These are phyloP conservation scores for Metschnikowia koreensis DNA, from an alignment of 805 yeast genomes.

Conservation along the genomic window DNA sequence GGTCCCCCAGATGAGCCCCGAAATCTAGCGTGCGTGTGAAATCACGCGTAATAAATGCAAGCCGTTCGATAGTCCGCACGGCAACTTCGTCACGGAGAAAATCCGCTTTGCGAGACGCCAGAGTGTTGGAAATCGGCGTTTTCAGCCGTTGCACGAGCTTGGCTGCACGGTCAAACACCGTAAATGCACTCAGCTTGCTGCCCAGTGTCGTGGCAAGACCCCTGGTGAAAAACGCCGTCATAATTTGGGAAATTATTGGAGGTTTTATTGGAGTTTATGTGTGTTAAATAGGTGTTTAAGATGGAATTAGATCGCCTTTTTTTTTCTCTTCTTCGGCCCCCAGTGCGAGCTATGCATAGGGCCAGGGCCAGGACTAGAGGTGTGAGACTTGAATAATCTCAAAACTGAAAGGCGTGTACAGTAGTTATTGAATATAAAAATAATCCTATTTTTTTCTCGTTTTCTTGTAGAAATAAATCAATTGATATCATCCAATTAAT, in stretches of 20 bases:
- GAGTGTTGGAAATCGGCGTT: conserved; percentile 46
- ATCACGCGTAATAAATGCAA: conserved; percentile 67
- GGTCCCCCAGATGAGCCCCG: conserved; percentile 71
- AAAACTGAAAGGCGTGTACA: too few relatives aligned
- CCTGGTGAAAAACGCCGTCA: neutral
- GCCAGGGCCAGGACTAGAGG: too few relatives aligned
- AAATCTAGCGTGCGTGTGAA: conserved; percentile 64
- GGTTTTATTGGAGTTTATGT: neutral
- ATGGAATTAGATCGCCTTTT: too few relatives aligned
- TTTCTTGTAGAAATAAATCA: too few relatives aligned
- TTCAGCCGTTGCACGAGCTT: conserved; percentile 60
- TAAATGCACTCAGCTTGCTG: conserved; percentile 24
- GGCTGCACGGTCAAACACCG: conserved; percentile 57
- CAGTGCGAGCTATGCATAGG: too few relatives aligned
- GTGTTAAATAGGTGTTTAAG: neutral
- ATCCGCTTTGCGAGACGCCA: conserved; percentile 55
- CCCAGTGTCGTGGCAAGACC: conserved; percentile 15
- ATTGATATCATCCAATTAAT: too few relatives aligned
- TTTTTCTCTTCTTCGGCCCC: too few relatives aligned
- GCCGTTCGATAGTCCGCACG: conserved; percentile 65
- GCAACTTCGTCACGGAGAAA: conserved; percentile 77
- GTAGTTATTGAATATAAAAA: too few relatives aligned
- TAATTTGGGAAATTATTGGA: neutral
- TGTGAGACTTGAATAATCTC: too few relatives aligned
- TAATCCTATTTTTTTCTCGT: too few relatives aligned